Conservation (phyloP, 2,329 filamentous ascomycete genomes). For the Claviceps quebecensis region DNA sequence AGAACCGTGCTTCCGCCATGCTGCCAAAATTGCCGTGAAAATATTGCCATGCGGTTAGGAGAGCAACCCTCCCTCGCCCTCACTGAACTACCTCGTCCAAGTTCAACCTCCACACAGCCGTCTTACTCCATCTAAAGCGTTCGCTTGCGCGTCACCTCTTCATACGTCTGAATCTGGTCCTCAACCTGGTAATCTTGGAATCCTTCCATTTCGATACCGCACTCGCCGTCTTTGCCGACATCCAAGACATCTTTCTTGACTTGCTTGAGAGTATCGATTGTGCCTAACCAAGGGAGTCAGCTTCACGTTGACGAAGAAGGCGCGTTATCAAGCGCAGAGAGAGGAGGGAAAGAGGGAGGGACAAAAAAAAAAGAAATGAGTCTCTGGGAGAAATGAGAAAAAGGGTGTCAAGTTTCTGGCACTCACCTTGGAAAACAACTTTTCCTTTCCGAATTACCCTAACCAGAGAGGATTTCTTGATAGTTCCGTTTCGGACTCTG, state of each 20-base stretch:
- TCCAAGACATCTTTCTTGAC: slow-evolving; percentile 83
- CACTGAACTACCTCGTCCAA: too few species aligned
- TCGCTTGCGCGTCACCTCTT: slow-evolving; percentile 63
- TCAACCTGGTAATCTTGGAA: slow-evolving; percentile 70
- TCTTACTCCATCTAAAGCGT: slow-evolving; percentile 23
- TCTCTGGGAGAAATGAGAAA: neutral
- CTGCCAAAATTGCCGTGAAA: too few species aligned
- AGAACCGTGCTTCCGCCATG: too few species aligned
- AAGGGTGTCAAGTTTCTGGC: neutral
- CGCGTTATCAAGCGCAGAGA: neutral
- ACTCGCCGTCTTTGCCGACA: slow-evolving; percentile 88
- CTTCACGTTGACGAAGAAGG: neutral
- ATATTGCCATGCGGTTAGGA: too few species aligned
- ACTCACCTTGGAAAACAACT: slow-evolving; percentile 69
- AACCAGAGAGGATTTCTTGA: slow-evolving; percentile 50
- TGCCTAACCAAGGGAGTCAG: slow-evolving; percentile 36
- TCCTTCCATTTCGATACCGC: slow-evolving; percentile 69
- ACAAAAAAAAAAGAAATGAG: neutral
- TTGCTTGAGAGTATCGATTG: slow-evolving; percentile 70
- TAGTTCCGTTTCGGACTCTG: slow-evolving; percentile 66
- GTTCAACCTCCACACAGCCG: too few species aligned
- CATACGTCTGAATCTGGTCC: slow-evolving; percentile 78
- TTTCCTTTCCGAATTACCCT: slow-evolving; percentile 59
- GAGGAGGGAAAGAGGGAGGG: slow-evolving; percentile 2
- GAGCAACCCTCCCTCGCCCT: neutral